These are phyloP conservation scores for Acacia pycnantha DNA, from an alignment of 331 rosid genomes.

Conservation along the genomic window DNA sequence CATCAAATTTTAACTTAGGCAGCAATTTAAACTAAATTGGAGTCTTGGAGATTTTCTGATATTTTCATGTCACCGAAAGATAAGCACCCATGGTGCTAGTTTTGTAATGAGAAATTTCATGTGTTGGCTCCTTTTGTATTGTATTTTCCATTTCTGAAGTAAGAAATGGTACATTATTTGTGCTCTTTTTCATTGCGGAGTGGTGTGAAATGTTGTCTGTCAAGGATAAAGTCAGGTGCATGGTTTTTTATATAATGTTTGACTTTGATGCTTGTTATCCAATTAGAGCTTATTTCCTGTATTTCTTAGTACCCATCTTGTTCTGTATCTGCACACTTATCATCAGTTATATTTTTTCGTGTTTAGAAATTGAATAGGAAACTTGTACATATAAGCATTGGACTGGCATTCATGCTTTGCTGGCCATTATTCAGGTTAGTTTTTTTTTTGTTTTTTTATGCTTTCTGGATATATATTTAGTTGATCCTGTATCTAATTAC, in stretches of 20 bases:
- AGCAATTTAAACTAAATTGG: background rate
- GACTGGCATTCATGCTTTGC: conserved; percentile 85
- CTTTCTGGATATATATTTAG: too few species aligned
- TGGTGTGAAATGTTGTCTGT: conserved; percentile 1
- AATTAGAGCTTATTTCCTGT: background rate
- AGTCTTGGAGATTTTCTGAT: background rate
- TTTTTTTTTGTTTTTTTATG: too few species aligned
- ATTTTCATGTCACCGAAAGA: background rate
- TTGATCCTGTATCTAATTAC: too few species aligned
- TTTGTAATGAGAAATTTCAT: background rate
- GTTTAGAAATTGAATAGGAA: conserved; percentile 88
- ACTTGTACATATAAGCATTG: conserved; percentile 85
- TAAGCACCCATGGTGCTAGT: background rate
- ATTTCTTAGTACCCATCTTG: conserved; percentile 1
- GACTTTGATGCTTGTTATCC: background rate
- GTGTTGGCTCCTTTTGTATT: background rate
- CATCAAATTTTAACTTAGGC: background rate
- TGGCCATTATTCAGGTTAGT: conserved; percentile 93
- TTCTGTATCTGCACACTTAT: conserved; percentile 10
- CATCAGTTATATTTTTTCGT: conserved; percentile 24
- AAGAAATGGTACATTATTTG: background rate
- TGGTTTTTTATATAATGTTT: background rate
- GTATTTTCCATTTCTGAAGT: background rate
- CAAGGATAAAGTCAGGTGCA: background rate
- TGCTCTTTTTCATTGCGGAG: background rate